Conservation (phyloP, 495 filamentous ascomycete genomes). For the Podospora bellae-mahoneyi region DNA sequence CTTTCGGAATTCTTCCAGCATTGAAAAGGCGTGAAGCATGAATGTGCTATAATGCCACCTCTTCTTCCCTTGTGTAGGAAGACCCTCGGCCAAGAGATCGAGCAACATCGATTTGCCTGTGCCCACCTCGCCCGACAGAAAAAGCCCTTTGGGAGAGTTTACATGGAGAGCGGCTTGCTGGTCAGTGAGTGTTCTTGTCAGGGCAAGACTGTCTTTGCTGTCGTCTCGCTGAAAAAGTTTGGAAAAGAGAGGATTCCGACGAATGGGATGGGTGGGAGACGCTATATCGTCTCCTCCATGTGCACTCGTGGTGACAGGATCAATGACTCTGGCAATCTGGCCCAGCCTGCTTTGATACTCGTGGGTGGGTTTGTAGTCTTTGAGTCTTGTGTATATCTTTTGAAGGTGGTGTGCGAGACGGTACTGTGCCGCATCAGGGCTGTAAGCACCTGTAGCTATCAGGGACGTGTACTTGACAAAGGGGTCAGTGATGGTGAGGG, state of each 20-base stretch:
- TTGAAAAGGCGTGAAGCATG: conserved; percentile 65
- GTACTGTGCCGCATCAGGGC: conserved; percentile 64
- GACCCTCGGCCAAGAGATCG: conserved; percentile 63
- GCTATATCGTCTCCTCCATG: conserved; percentile 34
- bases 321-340: conserved; percentile 47
- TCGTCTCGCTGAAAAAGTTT: conserved; percentile 39
- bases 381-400: conserved; percentile 62
- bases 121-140: conserved; percentile 68
- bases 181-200: conserved; percentile 56
- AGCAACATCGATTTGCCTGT: conserved; percentile 70
- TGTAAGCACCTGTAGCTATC: conserved; percentile 55
- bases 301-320: conserved; percentile 18
- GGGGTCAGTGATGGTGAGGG: conserved; percentile 67
- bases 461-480: conserved; percentile 64
- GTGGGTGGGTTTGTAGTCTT: conserved; percentile 62
- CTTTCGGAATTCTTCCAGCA: conserved; percentile 56
- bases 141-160: conserved; percentile 60
- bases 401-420: conserved; percentile 65
- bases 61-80: conserved; percentile 63
- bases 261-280: conserved; percentile 43
- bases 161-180: conserved; percentile 61
- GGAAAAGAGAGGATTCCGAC: conserved; percentile 50
- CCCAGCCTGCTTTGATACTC: conserved; percentile 58
- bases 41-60: conserved; percentile 75
- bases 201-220: conserved; percentile 49